A percentile compares a stretch with the other conserved stretches of the same genome.
These are phyloP conservation scores for Bruguiera parviflora DNA, from an alignment of 345 rosid genomes.

Conservation along the genomic window DNA sequence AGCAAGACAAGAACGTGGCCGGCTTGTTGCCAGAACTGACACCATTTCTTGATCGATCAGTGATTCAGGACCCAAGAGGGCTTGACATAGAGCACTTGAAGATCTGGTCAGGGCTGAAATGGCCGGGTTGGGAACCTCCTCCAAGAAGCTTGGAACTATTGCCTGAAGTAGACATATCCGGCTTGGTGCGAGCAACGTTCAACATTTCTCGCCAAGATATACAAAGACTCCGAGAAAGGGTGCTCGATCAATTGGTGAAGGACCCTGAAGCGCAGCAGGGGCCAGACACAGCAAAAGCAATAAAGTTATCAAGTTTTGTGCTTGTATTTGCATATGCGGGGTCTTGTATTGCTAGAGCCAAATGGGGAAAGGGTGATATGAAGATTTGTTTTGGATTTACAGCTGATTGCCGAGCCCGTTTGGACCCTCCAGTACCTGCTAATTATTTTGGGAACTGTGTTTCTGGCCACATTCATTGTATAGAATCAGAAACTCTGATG, in stretches of 20 bases:
- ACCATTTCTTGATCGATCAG: not conserved
- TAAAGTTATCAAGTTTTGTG: constrained; percentile 33
- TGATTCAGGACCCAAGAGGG: constrained; percentile 3
- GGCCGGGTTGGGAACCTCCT: not conserved
- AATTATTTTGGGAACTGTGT: constrained; percentile 48
- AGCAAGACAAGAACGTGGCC: not conserved
- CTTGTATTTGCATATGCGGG: constrained; percentile 28
- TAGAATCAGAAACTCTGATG: constrained; percentile 9
- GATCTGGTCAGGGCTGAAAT: not conserved
- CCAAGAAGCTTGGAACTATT: constrained; percentile 22
- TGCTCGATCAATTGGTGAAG: not conserved
- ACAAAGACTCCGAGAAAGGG: constrained; percentile 27
- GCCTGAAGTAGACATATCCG: constrained; percentile 21
- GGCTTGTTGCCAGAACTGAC: not conserved
- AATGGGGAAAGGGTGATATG: constrained; percentile 17
- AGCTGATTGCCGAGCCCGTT: constrained; percentile 32
- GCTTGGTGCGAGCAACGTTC: constrained; percentile 27
- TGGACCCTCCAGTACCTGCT: constrained; percentile 36
- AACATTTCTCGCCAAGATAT: constrained; percentile 26
- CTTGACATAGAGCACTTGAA: constrained; percentile 4
- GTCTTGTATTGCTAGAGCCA: constrained; percentile 28
- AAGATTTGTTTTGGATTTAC: constrained; percentile 16
- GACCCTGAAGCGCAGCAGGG: too few relatives aligned
- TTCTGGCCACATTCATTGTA: not conserved
- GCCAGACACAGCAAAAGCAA: not conserved